Evolutionary conservation across 208 protist genomes (phyloP).

Genomic region (Trypanosoma conorhini): DNA sequence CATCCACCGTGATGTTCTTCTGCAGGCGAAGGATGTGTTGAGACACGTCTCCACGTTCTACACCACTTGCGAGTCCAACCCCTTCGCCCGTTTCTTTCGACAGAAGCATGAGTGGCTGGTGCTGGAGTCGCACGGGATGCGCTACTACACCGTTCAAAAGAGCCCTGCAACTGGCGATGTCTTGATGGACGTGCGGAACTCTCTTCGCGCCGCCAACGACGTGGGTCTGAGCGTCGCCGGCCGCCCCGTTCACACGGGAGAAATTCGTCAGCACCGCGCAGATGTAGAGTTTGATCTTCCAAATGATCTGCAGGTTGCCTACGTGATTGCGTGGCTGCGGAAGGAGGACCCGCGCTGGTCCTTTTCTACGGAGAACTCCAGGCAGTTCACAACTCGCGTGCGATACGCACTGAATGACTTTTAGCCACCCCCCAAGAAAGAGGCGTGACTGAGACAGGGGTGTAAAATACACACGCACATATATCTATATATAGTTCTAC

Average conservation of each 20-base stretch:
- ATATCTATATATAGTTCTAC: background rate
- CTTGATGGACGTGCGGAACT: constrained; percentile 77
- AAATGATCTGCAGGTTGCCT: constrained; percentile 83
- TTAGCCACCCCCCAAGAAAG: constrained; percentile 24
- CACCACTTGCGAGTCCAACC: constrained; percentile 71
- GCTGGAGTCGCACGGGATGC: constrained; percentile 68
- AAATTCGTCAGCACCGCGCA: constrained; percentile 75
- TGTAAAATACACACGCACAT: background rate
- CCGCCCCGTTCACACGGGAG: constrained; percentile 77
- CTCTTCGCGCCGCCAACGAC: constrained; percentile 86
- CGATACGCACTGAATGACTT: constrained; percentile 89
- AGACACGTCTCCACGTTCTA: constrained; percentile 92
- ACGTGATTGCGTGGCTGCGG: constrained; percentile 92
- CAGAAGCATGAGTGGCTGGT: constrained; percentile 93
- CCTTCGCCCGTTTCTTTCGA: constrained; percentile 53
- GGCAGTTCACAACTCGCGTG: constrained; percentile 80
- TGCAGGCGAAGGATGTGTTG: constrained; percentile 75
- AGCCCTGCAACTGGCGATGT: constrained; percentile 83
- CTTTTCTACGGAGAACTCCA: constrained; percentile 89
- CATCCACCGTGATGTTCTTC: constrained; percentile 87
- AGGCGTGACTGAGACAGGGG: background rate
- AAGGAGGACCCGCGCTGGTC: constrained; percentile 92
- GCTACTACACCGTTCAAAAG: constrained; percentile 90
- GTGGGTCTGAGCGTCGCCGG: constrained; percentile 73
- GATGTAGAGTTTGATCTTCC: constrained; percentile 92